Base-by-base conservation (phyloP, 768 basidiomycete species). In the Stropharia rugosoannulata region DNA sequence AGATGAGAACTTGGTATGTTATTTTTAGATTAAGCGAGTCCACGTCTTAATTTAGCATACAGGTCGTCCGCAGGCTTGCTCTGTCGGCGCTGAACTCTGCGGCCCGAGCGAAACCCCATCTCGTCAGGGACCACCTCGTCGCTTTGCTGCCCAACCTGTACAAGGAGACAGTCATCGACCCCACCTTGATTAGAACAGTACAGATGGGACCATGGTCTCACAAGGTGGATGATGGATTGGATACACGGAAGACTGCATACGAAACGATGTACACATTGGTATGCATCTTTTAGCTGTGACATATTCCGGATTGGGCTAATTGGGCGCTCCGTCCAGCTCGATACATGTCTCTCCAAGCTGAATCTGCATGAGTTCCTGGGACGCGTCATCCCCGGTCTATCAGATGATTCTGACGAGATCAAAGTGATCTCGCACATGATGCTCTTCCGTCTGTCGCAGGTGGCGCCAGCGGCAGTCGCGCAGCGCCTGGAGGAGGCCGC, bases 191-290 rank as follows among this genome's bases (percentile, higher is more conserved):
- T 65, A 85, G 90, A 29, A 92, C 90, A 1, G 94, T 97, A 11
- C 92, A 94, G 66, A 97, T 97, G 95, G 94, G 95, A 18, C 94
- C 95, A 2, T 97, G 94, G 94, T 91, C 89, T 25, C 93, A 96
- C 73, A 94, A 91, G 68, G 93, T 97, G 50, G 97, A 99, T 64
- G 95, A 98, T 60, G 97, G 97, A 46, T 79, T 98, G 39, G 96
- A 98, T 60, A 87, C 95, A 18, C 86, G 97, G 56, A 98, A 98
- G 79, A 95, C 93, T 0, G 96, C 97, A 2, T 98, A 92, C 71
- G 97, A 99, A 72, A 94, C 95, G 1, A 92, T 98, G 78, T 95
- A 97, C 68, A 97, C 95, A 16, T 72, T 98, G 62, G 93, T 95
- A 63, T 62, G 88, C 71, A 22, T 35, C 37, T 1, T 11, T 29